Evolutionary conservation across 768 basidiomycete genomes (phyloP), one percentile per base, ranked within the genome.

Genomic region (Tulasnella sp.): DNA sequence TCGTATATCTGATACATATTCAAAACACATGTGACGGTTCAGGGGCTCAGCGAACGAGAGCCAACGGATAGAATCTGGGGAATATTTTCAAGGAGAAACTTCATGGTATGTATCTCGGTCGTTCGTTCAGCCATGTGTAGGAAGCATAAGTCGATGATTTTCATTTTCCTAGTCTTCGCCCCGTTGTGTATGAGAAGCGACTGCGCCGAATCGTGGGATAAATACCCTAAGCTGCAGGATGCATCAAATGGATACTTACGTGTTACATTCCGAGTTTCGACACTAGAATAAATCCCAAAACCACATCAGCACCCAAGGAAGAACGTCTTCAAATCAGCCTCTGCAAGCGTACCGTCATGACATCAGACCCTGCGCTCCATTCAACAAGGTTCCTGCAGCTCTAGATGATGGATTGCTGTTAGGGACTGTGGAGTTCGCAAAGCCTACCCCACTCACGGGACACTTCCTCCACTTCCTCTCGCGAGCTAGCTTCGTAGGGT

Each of bases 391-490:
- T 76, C 34, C 39, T 36, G 31, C 75, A 76, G 17, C 34, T 40
- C 75, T 76, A 58, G 1, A 31, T 3, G 8, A 37, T 34, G 8
- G 36, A 1, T 25, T 58, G 25, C 6, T 7, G 25, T 67, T 19
- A 40, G 42, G 17, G 58, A n/a, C n/a, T n/a, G n/a, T n/a, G n/a
- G n/a, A n/a, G n/a, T n/a, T n/a, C n/a, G n/a, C n/a, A n/a, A n/a
- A n/a, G n/a, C n/a, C n/a, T n/a, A n/a, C n/a, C n/a, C n/a, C 0
- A 79, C 85, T 71, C 79, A 84, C 90, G 87, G 77, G 90, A 80
- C 91, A 91, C 71, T 86, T 85, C 77, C 87, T 88, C 90, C 90
- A 91, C 8, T 89, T 25, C 58, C 89, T n/a, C 84, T 82, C 79
- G 83, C 78, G 42, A 82, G 80, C 87, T 54, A 89, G 77, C 72